phyloP scores from a whole-genome alignment of 2,329 filamentous ascomycete genomes.

The Alternaria solani region DNA sequence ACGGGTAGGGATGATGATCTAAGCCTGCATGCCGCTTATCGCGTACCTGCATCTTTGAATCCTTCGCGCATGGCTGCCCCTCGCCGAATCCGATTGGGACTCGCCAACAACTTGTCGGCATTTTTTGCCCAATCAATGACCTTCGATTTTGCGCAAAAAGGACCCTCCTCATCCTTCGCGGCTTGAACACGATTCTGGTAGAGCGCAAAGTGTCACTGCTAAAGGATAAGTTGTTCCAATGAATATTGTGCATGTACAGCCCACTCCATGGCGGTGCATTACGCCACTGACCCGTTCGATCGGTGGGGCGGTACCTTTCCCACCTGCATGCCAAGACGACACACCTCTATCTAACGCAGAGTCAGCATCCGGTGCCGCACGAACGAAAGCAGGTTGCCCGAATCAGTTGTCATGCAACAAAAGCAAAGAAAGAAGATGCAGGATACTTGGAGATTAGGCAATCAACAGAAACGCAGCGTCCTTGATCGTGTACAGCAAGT shows the following conservation, averaged over 20 bases:
- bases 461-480: neutral
- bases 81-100: neutral
- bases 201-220: neutral
- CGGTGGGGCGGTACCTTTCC: neutral
- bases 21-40: conserved; percentile 6
- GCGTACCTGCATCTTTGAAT: conserved; percentile 1
- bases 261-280: neutral
- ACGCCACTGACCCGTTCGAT: neutral
- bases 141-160: neutral
- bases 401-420: neutral
- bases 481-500: neutral
- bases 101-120: neutral
- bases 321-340: neutral
- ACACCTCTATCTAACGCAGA: neutral
- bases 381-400: neutral
- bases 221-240: neutral
- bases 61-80: neutral
- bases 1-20: neutral
- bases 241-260: neutral
- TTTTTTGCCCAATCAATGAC: neutral
- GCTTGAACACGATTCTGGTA: neutral
- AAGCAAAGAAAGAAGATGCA: neutral
- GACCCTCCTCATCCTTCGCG: neutral
- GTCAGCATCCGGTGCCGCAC: neutral
- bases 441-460: neutral